Conservation (phyloP, 805 yeast species). For the Metahyphopichia silvanorum region DNA sequence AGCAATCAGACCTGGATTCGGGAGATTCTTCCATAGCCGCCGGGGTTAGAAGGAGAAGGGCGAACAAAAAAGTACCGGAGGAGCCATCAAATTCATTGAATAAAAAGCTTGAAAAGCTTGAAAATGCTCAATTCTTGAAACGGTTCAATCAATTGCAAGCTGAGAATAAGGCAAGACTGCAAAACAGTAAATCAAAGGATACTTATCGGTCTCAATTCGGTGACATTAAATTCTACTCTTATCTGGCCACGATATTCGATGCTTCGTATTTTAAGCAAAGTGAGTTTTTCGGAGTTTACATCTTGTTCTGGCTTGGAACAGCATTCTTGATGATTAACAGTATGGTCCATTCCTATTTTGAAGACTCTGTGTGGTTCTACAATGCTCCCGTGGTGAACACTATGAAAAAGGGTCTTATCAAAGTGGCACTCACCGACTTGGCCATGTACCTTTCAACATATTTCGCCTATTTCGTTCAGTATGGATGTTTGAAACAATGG, state of each 20-base stretch:
- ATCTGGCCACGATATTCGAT: constrained; percentile 52
- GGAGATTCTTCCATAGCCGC: no score
- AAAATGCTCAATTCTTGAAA: no score
- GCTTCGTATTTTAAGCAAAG: constrained; percentile 40
- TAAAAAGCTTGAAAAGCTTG: constrained; percentile 1
- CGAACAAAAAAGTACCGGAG: constrained; percentile 2
- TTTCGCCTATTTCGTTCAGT: constrained; percentile 58
- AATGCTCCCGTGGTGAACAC: constrained; percentile 55
- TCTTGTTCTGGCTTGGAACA: constrained; percentile 72
- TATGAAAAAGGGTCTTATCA: constrained; percentile 57
- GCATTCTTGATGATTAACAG: constrained; percentile 53
- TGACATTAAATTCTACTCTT: constrained; percentile 46
- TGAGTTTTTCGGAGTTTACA: constrained; percentile 75
- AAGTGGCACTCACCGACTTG: constrained; percentile 72
- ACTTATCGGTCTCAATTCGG: constrained; percentile 49
- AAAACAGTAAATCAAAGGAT: no score
- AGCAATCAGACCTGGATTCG: no score
- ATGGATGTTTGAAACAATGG: constrained; percentile 39
- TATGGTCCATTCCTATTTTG: constrained; percentile 50
- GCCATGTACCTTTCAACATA: constrained; percentile 70
- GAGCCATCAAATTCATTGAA: constrained; percentile 1
- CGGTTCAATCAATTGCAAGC: no score
- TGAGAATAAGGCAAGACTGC: no score
- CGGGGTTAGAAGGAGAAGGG: no score
- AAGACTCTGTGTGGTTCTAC: constrained; percentile 38